Conservation (phyloP, 2,329 filamentous ascomycete species). For the Trichoderma brevicompactum region DNA sequence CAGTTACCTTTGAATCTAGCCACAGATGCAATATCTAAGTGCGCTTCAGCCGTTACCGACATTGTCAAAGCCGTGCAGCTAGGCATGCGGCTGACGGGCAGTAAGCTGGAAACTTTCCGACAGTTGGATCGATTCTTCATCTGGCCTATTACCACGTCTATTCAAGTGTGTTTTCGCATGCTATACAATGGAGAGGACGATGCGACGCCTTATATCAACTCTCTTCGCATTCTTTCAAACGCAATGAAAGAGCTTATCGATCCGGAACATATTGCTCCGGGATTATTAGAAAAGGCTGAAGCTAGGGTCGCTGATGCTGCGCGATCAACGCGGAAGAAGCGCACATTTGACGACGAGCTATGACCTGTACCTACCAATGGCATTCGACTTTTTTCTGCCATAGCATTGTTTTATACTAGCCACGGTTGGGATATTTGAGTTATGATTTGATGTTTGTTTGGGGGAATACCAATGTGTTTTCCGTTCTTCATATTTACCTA, state of each 20-base stretch:
- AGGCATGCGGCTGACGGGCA: slow-evolving; percentile 11
- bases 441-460: not conserved
- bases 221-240: slow-evolving; percentile 9
- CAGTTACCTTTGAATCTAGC: slow-evolving; percentile 5
- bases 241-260: slow-evolving; percentile 10
- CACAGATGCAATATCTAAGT: slow-evolving; percentile 5
- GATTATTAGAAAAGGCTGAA: not conserved
- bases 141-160: slow-evolving; percentile 25
- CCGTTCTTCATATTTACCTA: too few relatives aligned
- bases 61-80: slow-evolving; percentile 13
- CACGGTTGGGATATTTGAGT: not conserved
- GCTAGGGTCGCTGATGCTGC: not conserved
- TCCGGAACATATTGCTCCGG: slow-evolving; percentile 4
- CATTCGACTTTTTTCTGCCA: not conserved
- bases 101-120: not conserved
- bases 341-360: not conserved
- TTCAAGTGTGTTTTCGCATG: slow-evolving; percentile 27
- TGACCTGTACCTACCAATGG: not conserved
- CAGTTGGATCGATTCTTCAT: slow-evolving; percentile 20
- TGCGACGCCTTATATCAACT: not conserved
- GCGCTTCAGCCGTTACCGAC: slow-evolving; percentile 11
- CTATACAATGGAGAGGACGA: not conserved
- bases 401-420: too few relatives aligned
- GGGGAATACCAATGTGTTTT: not conserved
- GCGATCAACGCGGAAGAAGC: not conserved